Base-by-base conservation (phyloP, 306 rosid genomes). In the Malus sieversii region DNA sequence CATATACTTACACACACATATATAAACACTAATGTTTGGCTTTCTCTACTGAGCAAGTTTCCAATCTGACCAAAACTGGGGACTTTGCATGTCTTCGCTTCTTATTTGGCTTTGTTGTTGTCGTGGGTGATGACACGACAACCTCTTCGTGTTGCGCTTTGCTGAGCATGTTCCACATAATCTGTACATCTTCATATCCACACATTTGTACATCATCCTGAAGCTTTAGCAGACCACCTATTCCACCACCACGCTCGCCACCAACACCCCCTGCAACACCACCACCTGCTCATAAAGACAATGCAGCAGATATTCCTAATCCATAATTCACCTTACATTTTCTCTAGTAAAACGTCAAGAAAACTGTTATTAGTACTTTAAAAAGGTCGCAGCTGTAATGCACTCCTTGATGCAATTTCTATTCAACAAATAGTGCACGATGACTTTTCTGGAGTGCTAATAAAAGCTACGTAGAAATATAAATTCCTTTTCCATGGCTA, bases 91-190 rank as follows among this genome's bases (percentile, higher is more conserved):
- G 76, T 38, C n/a, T 29, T 15, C 6, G 55, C 40, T 42, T 40
- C 3, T 10, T 32, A 10, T 73, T 73, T 33, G 25, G 58, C 57
- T 73, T 73, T 35, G 40, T 10, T 13, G 66, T 13, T 23, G 68
- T 12, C 57, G 57, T 15, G 23, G 10, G 59, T 58, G 38, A 59
- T 59, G 67, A 15, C 40, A 74, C 20, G 59, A 61, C 53, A 22
- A 74, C 45, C 44, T 74, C 77, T 68, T 60, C 69, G 29, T 42
- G 29, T 25, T 19, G 70, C 12, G 68, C 68, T 42, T 70, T 68
- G 62, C 82, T 84, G 64, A 90, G 38, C 84, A 90, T 84, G 82
- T 88, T 82, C 93, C 91, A 88, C 91, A 88, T 86, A 3, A 87
- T 80, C 66, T 87, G 89, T 16, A 87, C 93, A 62, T 90, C 93